Evolutionary conservation across 108 stramenopile species (phyloP), one percentile per base, ranked within the genome.

Genomic region (Discostella stelligeroides): DNA sequence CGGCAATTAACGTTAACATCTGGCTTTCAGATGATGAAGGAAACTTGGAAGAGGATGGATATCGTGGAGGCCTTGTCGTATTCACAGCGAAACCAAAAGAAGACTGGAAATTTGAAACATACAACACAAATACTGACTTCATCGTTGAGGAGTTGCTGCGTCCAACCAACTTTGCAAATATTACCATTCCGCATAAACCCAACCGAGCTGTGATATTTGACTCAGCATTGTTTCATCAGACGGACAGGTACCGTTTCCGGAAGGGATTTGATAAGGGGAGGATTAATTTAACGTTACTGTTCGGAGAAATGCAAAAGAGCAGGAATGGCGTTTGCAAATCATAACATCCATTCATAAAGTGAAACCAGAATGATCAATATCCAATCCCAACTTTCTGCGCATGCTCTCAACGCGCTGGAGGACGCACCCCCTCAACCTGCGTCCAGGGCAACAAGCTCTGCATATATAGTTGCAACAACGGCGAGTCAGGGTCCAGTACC

Each of bases 131-230:
- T 63, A 86, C 87, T 1, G 70, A 87, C 29, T 61, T 60, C 34
- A 83, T 86, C 6, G 53, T 75, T 3, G 80, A 88, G n/a, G 56
- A 72, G 30, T 43, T 92, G 39, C 57, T 88, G 6, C 28, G 54
- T 53, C 84, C 87, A 5, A 83, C 86, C 0, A 63, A 75, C 24
- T 88, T 78, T 64, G 92, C 84, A 58, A 90, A 91, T 66, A 72
- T 89, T 5, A 92, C 92, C 17, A 70, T 92, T 13, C 87, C 88
- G 9, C 79, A 86, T 66, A 70, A 64, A 65, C 79, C 81, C 48
- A 95, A 95, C 75, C 88, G 94, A 15, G 86, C 86, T 27, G 87
- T 92, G 2, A 75, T 95, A 37, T 92, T 95, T 76, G 91, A 95
- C 67, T 85, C 85, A 5, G 85, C 90, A 29, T 80, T 95, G 28